Percentiles rank a stretch among this genome's conserved stretches.
phyloP scores from a whole-genome alignment of 1,284 basidiomycete genomes.

The Ustilago esculenta region DNA sequence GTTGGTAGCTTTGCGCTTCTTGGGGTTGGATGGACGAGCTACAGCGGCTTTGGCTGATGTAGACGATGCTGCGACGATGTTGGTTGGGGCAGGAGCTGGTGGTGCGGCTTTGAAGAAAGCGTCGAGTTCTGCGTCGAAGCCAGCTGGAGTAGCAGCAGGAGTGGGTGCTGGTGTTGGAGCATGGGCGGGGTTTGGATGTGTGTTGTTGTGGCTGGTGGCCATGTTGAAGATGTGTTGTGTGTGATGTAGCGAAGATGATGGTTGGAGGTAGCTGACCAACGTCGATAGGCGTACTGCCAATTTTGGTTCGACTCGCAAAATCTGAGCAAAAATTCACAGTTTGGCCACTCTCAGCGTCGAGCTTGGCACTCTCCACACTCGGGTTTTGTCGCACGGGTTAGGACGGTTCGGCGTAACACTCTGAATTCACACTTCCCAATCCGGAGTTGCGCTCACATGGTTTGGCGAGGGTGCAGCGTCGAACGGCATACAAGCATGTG shows the following conservation, averaged over 20 bases:
- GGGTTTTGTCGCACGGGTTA: neutral
- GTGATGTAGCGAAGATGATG: conserved; percentile 1
- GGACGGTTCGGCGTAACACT: conserved; percentile 1
- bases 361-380: neutral
- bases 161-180: neutral
- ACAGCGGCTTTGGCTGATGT: neutral
- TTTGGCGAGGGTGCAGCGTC: too few species aligned
- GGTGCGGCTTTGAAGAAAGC: conserved; percentile 56
- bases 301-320: neutral
- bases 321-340: conserved; percentile 10
- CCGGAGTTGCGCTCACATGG: too few species aligned
- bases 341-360: too few species aligned
- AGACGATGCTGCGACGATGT: neutral
- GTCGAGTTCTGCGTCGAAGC: conserved; percentile 60
- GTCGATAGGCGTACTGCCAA: neutral
- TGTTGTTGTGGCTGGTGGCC: conserved; percentile 27
- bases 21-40: conserved; percentile 21
- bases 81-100: conserved; percentile 11
- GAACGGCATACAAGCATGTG: too few species aligned
- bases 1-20: conserved; percentile 32
- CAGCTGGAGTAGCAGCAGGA: conserved; percentile 5
- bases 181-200: neutral
- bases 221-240: conserved; percentile 12
- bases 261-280: neutral
- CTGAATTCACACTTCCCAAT: too few species aligned